Conservation (phyloP, 2,329 filamentous ascomycete species). For the Pestalotiopsis sp. region DNA sequence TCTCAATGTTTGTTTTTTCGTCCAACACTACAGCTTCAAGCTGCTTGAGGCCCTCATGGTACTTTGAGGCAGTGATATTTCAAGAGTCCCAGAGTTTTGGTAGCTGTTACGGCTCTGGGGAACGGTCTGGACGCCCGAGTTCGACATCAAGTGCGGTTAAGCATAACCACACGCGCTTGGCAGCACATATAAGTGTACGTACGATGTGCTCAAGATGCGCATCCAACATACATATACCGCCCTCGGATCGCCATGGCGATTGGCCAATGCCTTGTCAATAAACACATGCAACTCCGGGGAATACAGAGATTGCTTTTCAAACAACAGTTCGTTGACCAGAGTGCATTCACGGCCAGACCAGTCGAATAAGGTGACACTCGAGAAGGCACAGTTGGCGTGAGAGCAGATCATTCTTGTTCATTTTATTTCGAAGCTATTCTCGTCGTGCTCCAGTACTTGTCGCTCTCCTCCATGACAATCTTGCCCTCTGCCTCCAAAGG, state of each 20-base stretch:
- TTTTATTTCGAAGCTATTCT: conserved; percentile 16
- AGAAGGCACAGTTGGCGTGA: background rate
- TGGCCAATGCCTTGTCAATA: background rate
- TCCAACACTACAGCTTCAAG: too few relatives aligned
- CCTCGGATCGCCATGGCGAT: background rate
- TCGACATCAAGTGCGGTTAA: background rate
- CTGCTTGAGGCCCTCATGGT: too few relatives aligned
- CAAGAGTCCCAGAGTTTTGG: background rate
- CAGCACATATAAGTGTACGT: background rate
- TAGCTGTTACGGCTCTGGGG: background rate
- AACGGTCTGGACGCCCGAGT: background rate
- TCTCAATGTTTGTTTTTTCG: too few relatives aligned
- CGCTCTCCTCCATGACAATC: conserved; percentile 45
- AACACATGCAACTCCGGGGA: background rate
- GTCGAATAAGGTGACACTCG: too few relatives aligned
- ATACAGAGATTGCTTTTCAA: background rate
- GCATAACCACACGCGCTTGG: background rate
- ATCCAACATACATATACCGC: background rate
- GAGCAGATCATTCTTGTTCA: background rate
- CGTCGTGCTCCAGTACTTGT: conserved; percentile 45
- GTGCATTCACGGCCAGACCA: too few relatives aligned
- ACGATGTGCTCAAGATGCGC: background rate
- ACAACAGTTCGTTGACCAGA: too few relatives aligned
- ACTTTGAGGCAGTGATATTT: too few relatives aligned
- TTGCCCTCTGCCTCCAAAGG: conserved; percentile 46